A percentile compares a stretch with the other conserved stretches of the same genome.
These are phyloP conservation scores for Leccinum holopus DNA, from an alignment of 1,284 basidiomycete genomes.

Conservation along the genomic window DNA sequence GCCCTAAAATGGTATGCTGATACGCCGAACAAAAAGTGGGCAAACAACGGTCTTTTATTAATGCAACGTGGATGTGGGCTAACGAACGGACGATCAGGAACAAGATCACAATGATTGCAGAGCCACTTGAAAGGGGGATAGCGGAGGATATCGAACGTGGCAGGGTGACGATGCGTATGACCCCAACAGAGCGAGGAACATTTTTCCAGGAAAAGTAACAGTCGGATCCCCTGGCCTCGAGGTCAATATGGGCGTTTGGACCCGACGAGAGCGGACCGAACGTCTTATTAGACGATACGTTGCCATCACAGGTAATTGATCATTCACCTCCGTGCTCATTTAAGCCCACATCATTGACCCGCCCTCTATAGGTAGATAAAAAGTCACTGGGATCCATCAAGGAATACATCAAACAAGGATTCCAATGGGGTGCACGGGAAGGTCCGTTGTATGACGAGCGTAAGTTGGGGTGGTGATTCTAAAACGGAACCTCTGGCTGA, in stretches of 20 bases:
- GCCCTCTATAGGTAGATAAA: conserved; percentile 74
- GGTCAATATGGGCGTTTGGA: conserved; percentile 99
- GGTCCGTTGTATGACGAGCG: conserved; percentile 98
- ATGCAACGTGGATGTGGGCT: conserved; percentile 12
- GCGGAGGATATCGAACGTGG: conserved; percentile 94
- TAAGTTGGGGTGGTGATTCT: conserved; percentile 47
- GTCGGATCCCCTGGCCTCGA: conserved; percentile 96
- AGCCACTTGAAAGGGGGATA: conserved; percentile 90
- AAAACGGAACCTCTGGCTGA: conserved; percentile 7
- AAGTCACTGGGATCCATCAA: conserved; percentile 86
- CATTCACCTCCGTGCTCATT: not conserved
- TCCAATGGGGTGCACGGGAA: conserved; percentile 98
- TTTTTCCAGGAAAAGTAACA: conserved; percentile 97
- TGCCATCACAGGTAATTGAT: conserved; percentile 79
- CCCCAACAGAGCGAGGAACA: conserved; percentile 87
- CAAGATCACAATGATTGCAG: conserved; percentile 96
- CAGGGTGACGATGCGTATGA: conserved; percentile 89
- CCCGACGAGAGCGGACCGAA: conserved; percentile 96
- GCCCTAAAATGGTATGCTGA: conserved; percentile 98
- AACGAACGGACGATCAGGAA: conserved; percentile 56
- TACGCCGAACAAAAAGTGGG: conserved; percentile 97
- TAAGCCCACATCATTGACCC: not conserved
- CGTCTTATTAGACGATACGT: conserved; percentile 91
- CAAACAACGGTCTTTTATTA: not conserved
- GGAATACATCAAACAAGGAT: conserved; percentile 97